Conservation (phyloP, 2,329 filamentous ascomycete genomes). For the Capronia americana region DNA sequence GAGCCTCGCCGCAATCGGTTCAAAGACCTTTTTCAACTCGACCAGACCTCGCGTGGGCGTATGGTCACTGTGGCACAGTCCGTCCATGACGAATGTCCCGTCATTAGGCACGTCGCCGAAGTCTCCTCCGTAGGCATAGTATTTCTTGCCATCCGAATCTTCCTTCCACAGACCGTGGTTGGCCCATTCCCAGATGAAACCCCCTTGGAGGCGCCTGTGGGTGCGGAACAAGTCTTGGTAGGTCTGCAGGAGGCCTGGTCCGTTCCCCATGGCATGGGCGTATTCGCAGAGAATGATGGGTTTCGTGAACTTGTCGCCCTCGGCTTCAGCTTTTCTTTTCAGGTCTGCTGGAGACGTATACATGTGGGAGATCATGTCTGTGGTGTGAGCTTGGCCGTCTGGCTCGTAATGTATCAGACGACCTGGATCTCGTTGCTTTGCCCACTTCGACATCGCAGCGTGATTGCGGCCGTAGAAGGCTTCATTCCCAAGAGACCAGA, state of each 20-base stretch:
- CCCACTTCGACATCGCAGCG: constrained; percentile 69
- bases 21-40: constrained; percentile 65
- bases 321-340: constrained; percentile 43
- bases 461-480: constrained; percentile 74
- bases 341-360: constrained; percentile 55
- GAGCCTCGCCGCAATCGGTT: constrained; percentile 62
- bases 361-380: constrained; percentile 73
- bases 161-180: constrained; percentile 61
- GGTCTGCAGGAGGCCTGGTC: constrained; percentile 71
- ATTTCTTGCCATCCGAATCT: constrained; percentile 48
- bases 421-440: constrained; percentile 63
- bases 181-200: constrained; percentile 71
- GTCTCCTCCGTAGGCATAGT: constrained; percentile 67
- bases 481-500: constrained; percentile 78
- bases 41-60: constrained; percentile 62
- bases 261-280: constrained; percentile 74
- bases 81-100: constrained; percentile 68
- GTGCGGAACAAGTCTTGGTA: constrained; percentile 69
- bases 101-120: constrained; percentile 68
- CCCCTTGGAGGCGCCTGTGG: constrained; percentile 68
- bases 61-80: constrained; percentile 61
- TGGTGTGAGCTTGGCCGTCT: constrained; percentile 63
- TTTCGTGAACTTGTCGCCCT: constrained; percentile 55
- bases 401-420: constrained; percentile 72
- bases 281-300: constrained; percentile 57